Base-by-base conservation (phyloP, 208 protist species). In the Tritrichomonas foetus region DNA sequence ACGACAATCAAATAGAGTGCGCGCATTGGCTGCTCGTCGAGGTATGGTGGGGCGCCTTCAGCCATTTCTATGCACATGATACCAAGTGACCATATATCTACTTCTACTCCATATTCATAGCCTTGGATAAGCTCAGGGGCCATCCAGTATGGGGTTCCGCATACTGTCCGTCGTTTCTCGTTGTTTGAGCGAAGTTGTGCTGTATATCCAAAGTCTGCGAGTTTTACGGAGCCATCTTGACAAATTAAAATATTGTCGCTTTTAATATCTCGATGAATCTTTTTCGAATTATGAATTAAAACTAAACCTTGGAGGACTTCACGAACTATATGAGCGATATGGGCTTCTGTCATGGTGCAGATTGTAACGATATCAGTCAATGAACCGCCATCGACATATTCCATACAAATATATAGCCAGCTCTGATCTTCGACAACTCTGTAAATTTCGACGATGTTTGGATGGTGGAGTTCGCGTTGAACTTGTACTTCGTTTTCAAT, bases 1-100 rank as follows among this genome's bases (percentile, higher is more conserved):
- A 69, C 92, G 0, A 95, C 95, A 94, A 96, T 96, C 9, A 96
- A 53, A 66, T 95, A 96, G 64, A 96, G 78, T 36, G 94, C 94
- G 39, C 64, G 0, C 57, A 94, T 57, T 89, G 94, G 93, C 27
- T 36, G 93, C 16, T 94, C n/a, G 57, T 94, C n/a, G 9, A 61
- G 27, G 49, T 93, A 80, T 39, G 94, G 94, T 64, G 94, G 93
- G 49, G 25, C 27, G 16, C 78, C 53, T 57, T 95, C 74, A 39
- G 94, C 94, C 1, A 94, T 20, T 78, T 95, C 94, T 47, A 95
- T 82, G 30, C 57, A 78, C 33, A 66, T 93, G 57, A 95, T 95
- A 0, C 94, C 94, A 27, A 95, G 64, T 39, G 78, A 94, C 94
- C 94, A 95, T 30, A 95, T 94, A 80, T 95, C 94, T 8, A 93